Percentiles rank a stretch among this genome's conserved stretches.
phyloP scores from a whole-genome alignment of 2,329 filamentous ascomycete genomes.

The Xylariaceae sp. region DNA sequence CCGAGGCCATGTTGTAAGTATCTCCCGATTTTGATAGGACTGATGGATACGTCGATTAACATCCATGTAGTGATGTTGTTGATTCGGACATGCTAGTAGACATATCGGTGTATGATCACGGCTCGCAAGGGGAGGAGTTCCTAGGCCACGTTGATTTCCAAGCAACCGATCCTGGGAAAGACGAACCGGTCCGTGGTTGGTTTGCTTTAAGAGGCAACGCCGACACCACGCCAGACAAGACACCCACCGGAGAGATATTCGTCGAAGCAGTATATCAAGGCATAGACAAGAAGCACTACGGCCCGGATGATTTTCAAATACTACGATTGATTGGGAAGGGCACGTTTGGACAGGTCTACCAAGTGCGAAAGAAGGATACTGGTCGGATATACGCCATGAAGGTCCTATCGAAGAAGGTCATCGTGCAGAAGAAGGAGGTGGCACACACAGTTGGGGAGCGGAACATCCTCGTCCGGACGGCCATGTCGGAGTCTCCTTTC shows the following conservation, averaged over 20 bases:
- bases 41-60: slow-evolving; percentile 19
- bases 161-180: slow-evolving; percentile 64
- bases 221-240: slow-evolving; percentile 71
- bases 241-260: slow-evolving; percentile 84
- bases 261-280: slow-evolving; percentile 85
- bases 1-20: slow-evolving; percentile 90
- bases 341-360: slow-evolving; percentile 97
- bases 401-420: slow-evolving; percentile 98
- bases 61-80: slow-evolving; percentile 77
- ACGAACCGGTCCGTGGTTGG: slow-evolving; percentile 80
- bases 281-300: slow-evolving; percentile 87
- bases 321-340: slow-evolving; percentile 96
- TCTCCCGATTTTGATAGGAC: slow-evolving; percentile 1
- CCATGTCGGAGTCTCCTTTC: slow-evolving; percentile 93
- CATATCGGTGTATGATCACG: slow-evolving; percentile 88
- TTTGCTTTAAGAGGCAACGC: slow-evolving; percentile 76
- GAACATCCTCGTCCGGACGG: slow-evolving; percentile 95
- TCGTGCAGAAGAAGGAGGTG: slow-evolving; percentile 99
- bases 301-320: slow-evolving; percentile 94
- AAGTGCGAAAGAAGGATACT: slow-evolving; percentile 96
- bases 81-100: slow-evolving; percentile 89
- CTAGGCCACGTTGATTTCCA: slow-evolving; percentile 87
- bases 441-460: slow-evolving; percentile 95
- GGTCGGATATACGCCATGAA: slow-evolving; percentile 99
- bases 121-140: slow-evolving; percentile 82